Percentiles rank a stretch among this genome's conserved stretches.
phyloP scores from a whole-genome alignment of 139 green algal species.

The Tetradesmus obliquus region DNA sequence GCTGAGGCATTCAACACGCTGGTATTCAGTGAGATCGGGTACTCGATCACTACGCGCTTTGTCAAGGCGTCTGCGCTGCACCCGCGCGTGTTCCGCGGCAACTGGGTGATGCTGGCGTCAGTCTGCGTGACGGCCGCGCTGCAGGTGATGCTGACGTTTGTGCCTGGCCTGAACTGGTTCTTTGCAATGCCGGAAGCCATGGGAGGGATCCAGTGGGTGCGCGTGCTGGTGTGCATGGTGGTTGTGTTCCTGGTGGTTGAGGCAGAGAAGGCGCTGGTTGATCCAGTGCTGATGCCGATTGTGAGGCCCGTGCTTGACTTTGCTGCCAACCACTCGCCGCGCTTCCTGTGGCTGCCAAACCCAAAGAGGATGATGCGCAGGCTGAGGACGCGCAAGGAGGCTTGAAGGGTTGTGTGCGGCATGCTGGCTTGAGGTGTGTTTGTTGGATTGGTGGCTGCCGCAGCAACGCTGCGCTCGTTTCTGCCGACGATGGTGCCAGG shows the following conservation, averaged over 20 bases:
- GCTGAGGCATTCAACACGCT: conserved; percentile 47
- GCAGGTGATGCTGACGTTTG: conserved; percentile 44
- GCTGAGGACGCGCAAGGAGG: neutral
- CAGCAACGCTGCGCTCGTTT: too few relatives aligned
- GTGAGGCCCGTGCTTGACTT: conserved; percentile 42
- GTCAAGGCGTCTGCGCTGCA: conserved; percentile 40
- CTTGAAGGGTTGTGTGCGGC: neutral
- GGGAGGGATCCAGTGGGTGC: conserved; percentile 38
- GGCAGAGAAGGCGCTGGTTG: conserved; percentile 44
- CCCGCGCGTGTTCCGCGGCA: conserved; percentile 33
- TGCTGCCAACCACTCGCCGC: neutral
- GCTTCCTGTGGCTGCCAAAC: conserved; percentile 24
- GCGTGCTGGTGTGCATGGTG: conserved; percentile 45
- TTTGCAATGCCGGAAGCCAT: conserved; percentile 46
- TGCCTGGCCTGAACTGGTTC: conserved; percentile 40
- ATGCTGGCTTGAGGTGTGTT: too few relatives aligned
- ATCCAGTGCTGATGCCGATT: conserved; percentile 43
- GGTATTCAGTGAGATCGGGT: conserved; percentile 47
- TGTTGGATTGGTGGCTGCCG: too few relatives aligned
- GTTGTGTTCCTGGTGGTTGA: conserved; percentile 39
- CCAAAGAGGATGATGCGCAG: neutral
- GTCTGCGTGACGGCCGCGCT: conserved; percentile 42
- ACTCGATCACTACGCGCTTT: conserved; percentile 44
- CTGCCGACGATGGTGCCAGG: too few relatives aligned
- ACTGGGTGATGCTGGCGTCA: neutral